phyloP scores from a whole-genome alignment of 2,329 filamentous ascomycete genomes.

The Colletotrichum eleusines region DNA sequence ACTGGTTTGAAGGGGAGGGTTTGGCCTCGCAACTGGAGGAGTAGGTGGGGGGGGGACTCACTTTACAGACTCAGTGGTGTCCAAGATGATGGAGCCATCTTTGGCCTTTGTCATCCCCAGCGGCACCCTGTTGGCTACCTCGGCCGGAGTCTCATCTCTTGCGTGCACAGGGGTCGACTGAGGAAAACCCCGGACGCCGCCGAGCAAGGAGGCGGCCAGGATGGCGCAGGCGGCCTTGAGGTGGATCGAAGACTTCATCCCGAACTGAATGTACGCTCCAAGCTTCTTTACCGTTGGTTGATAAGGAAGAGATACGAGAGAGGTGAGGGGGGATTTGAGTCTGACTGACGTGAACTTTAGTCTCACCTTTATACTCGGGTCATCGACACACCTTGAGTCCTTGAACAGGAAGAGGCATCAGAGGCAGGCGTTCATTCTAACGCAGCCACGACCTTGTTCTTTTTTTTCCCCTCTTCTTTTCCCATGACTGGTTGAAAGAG shows the following conservation, averaged over 20 bases:
- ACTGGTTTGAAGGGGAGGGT: not conserved
- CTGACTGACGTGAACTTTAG: not conserved
- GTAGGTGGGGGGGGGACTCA: constrained; percentile 46
- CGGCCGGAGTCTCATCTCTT: constrained; percentile 44
- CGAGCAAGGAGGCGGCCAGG: not conserved
- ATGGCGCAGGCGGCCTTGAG: not conserved
- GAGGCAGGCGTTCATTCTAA: not conserved
- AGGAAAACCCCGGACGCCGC: constrained; percentile 1
- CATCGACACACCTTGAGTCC: not conserved
- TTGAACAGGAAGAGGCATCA: not conserved
- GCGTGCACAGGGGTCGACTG: not conserved
- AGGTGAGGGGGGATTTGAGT: not conserved
- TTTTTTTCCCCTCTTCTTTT: no score
- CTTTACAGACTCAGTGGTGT: constrained; percentile 67
- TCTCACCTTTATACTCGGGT: not conserved
- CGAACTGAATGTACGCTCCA: not conserved
- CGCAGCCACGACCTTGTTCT: not conserved
- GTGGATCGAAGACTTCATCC: not conserved
- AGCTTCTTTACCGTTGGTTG: no score
- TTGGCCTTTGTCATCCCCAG: constrained; percentile 58
- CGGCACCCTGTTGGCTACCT: constrained; percentile 48
- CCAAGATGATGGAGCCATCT: constrained; percentile 68
- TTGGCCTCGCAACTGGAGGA: no score
- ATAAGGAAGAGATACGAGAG: not conserved
- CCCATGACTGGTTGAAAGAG: no score